phyloP scores from a whole-genome alignment of 352 stramenopile species.

The Phytophthora fragariaefolia region DNA sequence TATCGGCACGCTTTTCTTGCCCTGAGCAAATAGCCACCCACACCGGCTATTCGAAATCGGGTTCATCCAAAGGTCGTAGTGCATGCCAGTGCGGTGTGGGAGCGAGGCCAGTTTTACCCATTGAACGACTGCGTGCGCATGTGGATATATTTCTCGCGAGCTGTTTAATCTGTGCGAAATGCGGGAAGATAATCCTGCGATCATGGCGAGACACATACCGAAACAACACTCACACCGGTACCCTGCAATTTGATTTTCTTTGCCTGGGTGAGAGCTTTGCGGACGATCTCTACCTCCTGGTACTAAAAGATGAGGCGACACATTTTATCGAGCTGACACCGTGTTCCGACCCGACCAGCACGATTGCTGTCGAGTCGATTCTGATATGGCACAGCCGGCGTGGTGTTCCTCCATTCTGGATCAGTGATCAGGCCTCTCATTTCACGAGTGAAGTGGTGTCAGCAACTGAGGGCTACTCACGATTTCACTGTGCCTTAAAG shows the following conservation, averaged over 20 bases:
- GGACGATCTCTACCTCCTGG: not conserved
- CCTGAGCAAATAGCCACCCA: no score
- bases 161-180: slow-evolving; percentile 12
- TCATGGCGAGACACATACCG: slow-evolving; percentile 1
- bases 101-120: no score
- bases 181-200: slow-evolving; percentile 4
- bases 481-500: not conserved
- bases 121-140: not conserved
- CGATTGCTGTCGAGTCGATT: not conserved
- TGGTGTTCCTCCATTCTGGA: not conserved
- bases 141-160: not conserved
- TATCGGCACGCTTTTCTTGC: no score
- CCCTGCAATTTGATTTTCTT: slow-evolving; percentile 10
- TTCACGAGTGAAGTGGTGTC: slow-evolving; percentile 5
- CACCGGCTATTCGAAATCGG: no score
- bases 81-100: no score
- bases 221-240: not conserved
- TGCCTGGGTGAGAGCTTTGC: slow-evolving; percentile 2
- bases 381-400: not conserved
- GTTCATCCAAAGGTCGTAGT: no score
- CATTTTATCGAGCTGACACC: not conserved
- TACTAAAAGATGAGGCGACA: slow-evolving; percentile 11
- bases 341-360: not conserved
- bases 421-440: slow-evolving; percentile 5
- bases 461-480: not conserved